phyloP scores from a whole-genome alignment of 257 asterid genomes.

The Solanum ossicruentum region DNA sequence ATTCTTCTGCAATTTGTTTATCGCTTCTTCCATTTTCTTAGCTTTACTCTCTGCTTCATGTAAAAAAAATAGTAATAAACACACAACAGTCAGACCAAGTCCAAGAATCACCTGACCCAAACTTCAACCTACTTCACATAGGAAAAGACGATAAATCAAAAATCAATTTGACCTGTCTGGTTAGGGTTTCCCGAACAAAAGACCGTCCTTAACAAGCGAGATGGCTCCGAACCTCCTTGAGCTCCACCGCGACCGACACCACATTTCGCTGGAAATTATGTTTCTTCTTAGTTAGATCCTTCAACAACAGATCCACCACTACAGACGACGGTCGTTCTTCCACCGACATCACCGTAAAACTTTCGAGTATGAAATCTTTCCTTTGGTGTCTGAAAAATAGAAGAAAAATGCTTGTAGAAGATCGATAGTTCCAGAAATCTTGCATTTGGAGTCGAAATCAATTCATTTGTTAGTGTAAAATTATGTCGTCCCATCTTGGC shows the following conservation, averaged over 20 bases:
- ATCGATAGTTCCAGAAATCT: no score
- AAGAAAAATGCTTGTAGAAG: no score
- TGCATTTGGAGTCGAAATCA: no score
- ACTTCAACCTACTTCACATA: background rate
- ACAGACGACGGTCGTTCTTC: conserved; percentile 15
- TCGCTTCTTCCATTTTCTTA: conserved; percentile 51
- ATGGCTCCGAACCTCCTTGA: conserved; percentile 64
- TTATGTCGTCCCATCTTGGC: no score
- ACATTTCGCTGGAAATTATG: conserved; percentile 79
- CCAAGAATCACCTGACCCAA: background rate
- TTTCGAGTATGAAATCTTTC: background rate
- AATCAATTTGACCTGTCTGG: conserved; percentile 43
- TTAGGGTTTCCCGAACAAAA: conserved; percentile 37
- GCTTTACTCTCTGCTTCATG: conserved; percentile 74
- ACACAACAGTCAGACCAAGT: background rate
- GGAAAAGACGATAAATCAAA: conserved; percentile 2
- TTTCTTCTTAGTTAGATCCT: conserved; percentile 79
- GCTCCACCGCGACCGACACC: conserved; percentile 76
- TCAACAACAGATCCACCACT: conserved; percentile 69
- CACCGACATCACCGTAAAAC: conserved; percentile 10
- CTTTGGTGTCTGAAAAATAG: no score
- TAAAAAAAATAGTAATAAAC: background rate
- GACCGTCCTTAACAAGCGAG: conserved; percentile 52
- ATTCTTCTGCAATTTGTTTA: conserved; percentile 41
- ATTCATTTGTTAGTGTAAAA: no score